phyloP scores from a whole-genome alignment of 2,329 filamentous ascomycete genomes.

The Xylaria sp. region DNA sequence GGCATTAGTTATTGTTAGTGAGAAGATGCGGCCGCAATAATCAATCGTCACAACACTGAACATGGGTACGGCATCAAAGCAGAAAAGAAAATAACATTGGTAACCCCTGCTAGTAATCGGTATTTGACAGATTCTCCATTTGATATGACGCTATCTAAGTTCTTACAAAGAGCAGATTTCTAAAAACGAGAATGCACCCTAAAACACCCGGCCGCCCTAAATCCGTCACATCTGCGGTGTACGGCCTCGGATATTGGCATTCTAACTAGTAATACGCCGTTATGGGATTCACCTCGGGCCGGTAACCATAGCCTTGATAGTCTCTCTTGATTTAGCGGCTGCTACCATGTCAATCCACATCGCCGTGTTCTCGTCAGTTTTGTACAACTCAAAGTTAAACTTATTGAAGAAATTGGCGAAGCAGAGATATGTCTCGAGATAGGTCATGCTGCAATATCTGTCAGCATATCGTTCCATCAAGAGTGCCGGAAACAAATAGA shows the following conservation, averaged over 20 bases:
- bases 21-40: background rate
- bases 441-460: conserved; percentile 27
- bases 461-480: background rate
- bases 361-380: conserved; percentile 28
- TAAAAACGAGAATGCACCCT: background rate
- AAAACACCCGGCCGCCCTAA: background rate
- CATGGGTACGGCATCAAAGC: background rate
- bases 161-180: background rate
- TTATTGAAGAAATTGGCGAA: conserved; percentile 36
- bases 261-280: background rate
- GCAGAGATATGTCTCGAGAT: conserved; percentile 31
- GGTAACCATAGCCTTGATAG: conserved; percentile 28
- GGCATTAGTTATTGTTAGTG: background rate
- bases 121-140: background rate
- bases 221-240: background rate
- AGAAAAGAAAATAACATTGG: background rate
- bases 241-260: background rate
- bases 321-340: conserved; percentile 23
- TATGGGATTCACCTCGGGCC: conserved; percentile 12
- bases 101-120: background rate
- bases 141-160: background rate
- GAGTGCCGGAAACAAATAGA: background rate
- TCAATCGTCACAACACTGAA: background rate
- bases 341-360: conserved; percentile 33
- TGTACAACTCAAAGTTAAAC: conserved; percentile 28